Evolutionary conservation across 352 stramenopile species (phyloP), one percentile per base, ranked within the genome.

Genomic region (Phytophthora aleatoria): DNA sequence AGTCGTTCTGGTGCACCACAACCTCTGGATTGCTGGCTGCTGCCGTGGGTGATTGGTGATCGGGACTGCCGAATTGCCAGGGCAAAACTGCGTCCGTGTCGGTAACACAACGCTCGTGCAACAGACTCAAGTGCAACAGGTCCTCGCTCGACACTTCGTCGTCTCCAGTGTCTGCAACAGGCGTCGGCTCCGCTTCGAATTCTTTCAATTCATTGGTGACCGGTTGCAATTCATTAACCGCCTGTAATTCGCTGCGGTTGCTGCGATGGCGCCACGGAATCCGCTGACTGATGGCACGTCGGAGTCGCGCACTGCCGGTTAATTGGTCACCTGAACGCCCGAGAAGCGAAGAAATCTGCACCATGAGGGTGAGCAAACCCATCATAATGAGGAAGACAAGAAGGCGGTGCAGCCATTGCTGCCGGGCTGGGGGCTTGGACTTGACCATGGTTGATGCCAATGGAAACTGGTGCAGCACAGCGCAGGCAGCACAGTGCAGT

Each of bases 71-170:
- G 13, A 68, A 69, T 35, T 56, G 38, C 71, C 71, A 81, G 41
- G 69, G 61, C 12, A 84, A 66, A 39, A 84, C 56, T 9, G 50
- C 38, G 9, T 84, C 55, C 16, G 59, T 61, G 36, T 78, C 42
- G 16, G 48, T 65, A 9, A 79, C 49, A 28, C 76, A 84, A 12
- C 66, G 62, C 49, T 63, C 54, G 49, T 82, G 73, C 50, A 84
- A 50, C 39, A 62, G 35, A n/a, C 57, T 71, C 39, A 80, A 27
- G 45, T 84, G 73, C 45, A 82, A 43, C 9, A 61, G 61, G 20
- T 81, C 75, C 15, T 42, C 63, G 13, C 48, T 36, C n/a, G 69
- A 50, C 1, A 70, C 45, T 20, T 69, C 35, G 9, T n/a, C 16
- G 9, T 49, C 20, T 12, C 51, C 5, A 31, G 52, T 8, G 55